Base-by-base conservation (phyloP, 2,329 filamentous ascomycete species). In the Aspergillus amoenus region DNA sequence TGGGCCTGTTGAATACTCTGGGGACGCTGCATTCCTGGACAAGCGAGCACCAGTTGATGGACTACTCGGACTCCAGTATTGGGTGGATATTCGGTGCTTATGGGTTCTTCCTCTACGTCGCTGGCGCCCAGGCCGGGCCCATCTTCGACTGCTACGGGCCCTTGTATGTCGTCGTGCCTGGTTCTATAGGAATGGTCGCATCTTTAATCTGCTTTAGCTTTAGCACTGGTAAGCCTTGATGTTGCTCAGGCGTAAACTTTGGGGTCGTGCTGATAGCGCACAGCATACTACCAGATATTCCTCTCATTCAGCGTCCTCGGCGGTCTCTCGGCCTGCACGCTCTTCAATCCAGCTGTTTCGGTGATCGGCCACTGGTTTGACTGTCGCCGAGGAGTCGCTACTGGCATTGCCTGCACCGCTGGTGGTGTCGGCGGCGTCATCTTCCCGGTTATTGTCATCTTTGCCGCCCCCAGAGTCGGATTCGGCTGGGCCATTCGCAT, bases 41-140 rank as follows among this genome's bases (percentile, higher is more conserved):
- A 3, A 67, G 65, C 32, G 64, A 66, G 1, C 68, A 77, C 55
- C 72, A 77, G 52, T 62, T 78, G n/a, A 57, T 59, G 2, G 61
- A 60, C 2, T 73, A 74, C 21, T 70, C 73, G 2, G 58, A 70
- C 17, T 70, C 70, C 0, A 69, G 64, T 13, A 73, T 75, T 30
- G 74, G 75, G 1, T 78, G 76, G 76, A 78, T 78, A 18, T 76
- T 73, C 55, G 72, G 74, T 11, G 63, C 69, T 1, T 78, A 73
- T 57, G 70, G 67, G 0, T 78, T 78, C 55, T 71, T 78, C 46
- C 59, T 76, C 11, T 76, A 75, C 34, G 64, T 71, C 57, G 66
- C 60, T 7, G 62, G 63, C 0, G 62, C 68, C 6, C 69, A 73
- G 52, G 55, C 51, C 18, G 64, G 64, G 0, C 59, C 61, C 1